These are phyloP conservation scores for Colletotrichum spinosum DNA, from an alignment of 2,329 filamentous ascomycete species.

Conservation along the genomic window DNA sequence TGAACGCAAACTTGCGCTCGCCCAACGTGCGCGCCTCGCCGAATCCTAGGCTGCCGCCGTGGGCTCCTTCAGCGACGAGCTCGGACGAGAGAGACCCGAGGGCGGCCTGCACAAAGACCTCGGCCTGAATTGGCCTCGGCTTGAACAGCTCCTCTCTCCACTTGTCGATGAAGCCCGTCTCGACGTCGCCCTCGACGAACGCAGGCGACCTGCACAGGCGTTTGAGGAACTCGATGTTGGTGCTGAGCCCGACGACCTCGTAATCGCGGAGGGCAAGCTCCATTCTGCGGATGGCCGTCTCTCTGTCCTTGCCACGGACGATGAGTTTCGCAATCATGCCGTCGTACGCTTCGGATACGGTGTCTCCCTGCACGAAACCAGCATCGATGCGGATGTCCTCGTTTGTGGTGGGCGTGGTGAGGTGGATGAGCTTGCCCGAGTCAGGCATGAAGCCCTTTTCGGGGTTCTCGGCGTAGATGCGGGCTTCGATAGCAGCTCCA, in stretches of 20 bases:
- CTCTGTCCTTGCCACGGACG: slow-evolving; percentile 81
- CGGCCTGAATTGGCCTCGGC: slow-evolving; percentile 69
- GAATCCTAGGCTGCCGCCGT: slow-evolving; percentile 67
- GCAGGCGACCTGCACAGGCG: slow-evolving; percentile 82
- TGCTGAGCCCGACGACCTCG: slow-evolving; percentile 91
- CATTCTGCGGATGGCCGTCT: slow-evolving; percentile 86
- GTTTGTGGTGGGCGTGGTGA: slow-evolving; percentile 76
- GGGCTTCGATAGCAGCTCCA: slow-evolving; percentile 92
- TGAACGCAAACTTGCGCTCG: slow-evolving; percentile 63
- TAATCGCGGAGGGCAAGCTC: slow-evolving; percentile 85
- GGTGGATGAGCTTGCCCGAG: slow-evolving; percentile 87
- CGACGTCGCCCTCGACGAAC: slow-evolving; percentile 88
- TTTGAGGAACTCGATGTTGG: slow-evolving; percentile 98
- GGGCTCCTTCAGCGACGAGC: slow-evolving; percentile 46
- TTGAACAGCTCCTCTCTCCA: slow-evolving; percentile 83
- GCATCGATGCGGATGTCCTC: slow-evolving; percentile 90
- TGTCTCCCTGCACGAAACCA: slow-evolving; percentile 90
- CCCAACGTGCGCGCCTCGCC: slow-evolving; percentile 54
- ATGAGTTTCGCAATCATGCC: slow-evolving; percentile 99
- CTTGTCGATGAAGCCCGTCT: slow-evolving; percentile 97
- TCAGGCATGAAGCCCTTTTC: slow-evolving; percentile 93
- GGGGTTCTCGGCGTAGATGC: slow-evolving; percentile 97
- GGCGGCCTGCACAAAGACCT: slow-evolving; percentile 88
- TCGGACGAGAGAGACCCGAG: slow-evolving; percentile 59
- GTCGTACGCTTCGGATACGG: slow-evolving; percentile 94